phyloP scores from a whole-genome alignment of 139 green algal genomes.

The Volvox africanus region DNA sequence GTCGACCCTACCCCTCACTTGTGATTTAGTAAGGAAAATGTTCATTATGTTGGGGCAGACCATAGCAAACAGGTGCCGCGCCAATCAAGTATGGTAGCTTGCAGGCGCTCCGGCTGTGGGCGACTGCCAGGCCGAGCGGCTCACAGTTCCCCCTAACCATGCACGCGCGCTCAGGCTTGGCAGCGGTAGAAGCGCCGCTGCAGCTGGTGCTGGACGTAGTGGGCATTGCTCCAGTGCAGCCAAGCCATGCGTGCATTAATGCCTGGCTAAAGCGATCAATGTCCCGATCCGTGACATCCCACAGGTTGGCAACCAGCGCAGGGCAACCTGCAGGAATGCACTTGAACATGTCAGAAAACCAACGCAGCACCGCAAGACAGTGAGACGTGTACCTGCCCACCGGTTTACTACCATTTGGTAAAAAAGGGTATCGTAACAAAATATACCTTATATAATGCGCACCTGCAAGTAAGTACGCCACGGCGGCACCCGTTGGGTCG shows the following conservation, averaged over 20 bases:
- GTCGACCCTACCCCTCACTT: too few relatives aligned
- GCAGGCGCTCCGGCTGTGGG: slow-evolving; percentile 72
- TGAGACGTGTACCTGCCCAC: too few relatives aligned
- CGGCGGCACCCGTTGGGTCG: slow-evolving; percentile 75
- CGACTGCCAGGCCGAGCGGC: slow-evolving; percentile 62
- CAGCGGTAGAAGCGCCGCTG: background rate
- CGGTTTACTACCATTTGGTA: too few relatives aligned
- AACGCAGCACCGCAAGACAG: too few relatives aligned
- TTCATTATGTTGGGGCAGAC: slow-evolving; percentile 68
- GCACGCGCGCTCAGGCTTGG: background rate
- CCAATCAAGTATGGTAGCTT: slow-evolving; percentile 87
- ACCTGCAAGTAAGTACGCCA: slow-evolving; percentile 87
- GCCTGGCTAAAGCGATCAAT: slow-evolving; percentile 90
- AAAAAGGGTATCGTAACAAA: too few relatives aligned
- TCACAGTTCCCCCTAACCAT: slow-evolving; percentile 64
- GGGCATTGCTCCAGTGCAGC: background rate
- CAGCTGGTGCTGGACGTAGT: background rate
- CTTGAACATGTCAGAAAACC: too few relatives aligned
- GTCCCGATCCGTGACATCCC: slow-evolving; percentile 97
- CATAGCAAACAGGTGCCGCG: slow-evolving; percentile 92
- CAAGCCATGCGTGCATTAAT: slow-evolving; percentile 79
- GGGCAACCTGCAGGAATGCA: slow-evolving; percentile 77
- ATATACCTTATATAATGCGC: background rate
- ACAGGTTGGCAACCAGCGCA: slow-evolving; percentile 89
- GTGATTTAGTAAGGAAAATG: too few relatives aligned